A percentile compares a stretch with the other conserved stretches of the same genome.
Evolutionary conservation across 2,329 filamentous ascomycete genomes (phyloP).

Genomic region (Clonostachys byssicola): DNA sequence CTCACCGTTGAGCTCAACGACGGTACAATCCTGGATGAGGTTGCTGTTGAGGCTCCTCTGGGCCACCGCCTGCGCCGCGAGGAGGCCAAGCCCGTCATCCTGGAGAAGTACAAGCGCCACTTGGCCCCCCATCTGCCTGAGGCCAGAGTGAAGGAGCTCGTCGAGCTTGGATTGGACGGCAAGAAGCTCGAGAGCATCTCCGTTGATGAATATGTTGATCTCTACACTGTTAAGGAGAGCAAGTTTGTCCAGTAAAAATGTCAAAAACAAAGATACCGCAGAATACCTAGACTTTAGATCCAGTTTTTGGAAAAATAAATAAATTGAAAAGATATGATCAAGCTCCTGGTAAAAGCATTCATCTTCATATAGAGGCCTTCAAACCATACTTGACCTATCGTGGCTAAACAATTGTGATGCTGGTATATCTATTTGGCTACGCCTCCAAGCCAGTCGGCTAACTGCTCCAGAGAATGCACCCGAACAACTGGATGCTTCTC

Average conservation of each 20-base stretch:
- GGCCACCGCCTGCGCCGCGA: slow-evolving; percentile 88
- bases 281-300: too few relatives aligned
- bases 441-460: too few relatives aligned
- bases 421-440: too few relatives aligned
- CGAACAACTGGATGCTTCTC: too few relatives aligned
- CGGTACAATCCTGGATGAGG: slow-evolving; percentile 85
- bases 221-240: slow-evolving; percentile 65
- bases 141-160: slow-evolving; percentile 74
- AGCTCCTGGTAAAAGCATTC: too few relatives aligned
- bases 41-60: slow-evolving; percentile 88
- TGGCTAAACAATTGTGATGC: too few relatives aligned
- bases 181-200: slow-evolving; percentile 74
- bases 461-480: too few relatives aligned
- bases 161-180: slow-evolving; percentile 72
- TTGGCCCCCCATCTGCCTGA: slow-evolving; percentile 77
- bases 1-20: slow-evolving; percentile 93
- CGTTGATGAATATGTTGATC: slow-evolving; percentile 90
- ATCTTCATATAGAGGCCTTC: too few relatives aligned
- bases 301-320: too few relatives aligned
- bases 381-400: too few relatives aligned
- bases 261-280: too few relatives aligned
- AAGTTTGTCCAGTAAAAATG: slow-evolving; percentile 34
- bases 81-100: slow-evolving; percentile 95
- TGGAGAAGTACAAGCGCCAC: slow-evolving; percentile 94
- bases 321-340: too few relatives aligned